Percentiles rank a stretch among this genome's conserved stretches.
These are phyloP conservation scores for Quercus engelmannii DNA, from an alignment of 306 rosid genomes.

Conservation along the genomic window DNA sequence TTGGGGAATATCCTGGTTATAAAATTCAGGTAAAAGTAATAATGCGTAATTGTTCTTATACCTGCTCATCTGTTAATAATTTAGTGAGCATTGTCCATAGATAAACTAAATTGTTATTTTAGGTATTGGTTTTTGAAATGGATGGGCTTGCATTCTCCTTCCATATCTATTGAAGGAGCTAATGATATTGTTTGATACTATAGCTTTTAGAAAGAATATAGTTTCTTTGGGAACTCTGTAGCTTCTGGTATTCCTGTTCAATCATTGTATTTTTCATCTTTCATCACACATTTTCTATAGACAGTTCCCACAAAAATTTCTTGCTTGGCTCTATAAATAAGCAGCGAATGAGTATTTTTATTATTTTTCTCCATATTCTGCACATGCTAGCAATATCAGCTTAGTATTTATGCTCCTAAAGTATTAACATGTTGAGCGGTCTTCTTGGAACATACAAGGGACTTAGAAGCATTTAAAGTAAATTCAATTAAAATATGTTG, in stretches of 20 bases:
- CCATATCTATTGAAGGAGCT: background rate
- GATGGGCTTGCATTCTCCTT: background rate
- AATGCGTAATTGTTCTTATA: background rate
- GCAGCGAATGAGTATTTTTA: background rate
- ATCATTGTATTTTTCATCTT: background rate
- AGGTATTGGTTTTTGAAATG: background rate
- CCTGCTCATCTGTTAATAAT: background rate
- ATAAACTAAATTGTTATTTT: background rate
- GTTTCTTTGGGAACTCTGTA: background rate
- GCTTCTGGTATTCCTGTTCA: background rate
- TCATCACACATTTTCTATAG: background rate
- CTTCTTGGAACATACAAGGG: background rate
- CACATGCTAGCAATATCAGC: background rate
- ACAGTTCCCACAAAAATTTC: background rate
- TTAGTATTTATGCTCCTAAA: background rate
- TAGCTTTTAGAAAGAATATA: background rate
- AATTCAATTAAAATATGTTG: background rate
- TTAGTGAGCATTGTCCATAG: background rate
- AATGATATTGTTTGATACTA: background rate
- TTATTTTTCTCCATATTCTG: background rate
- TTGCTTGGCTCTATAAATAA: background rate
- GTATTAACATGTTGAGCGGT: background rate
- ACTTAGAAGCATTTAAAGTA: background rate
- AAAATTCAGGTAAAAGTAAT: slow-evolving; percentile 56
- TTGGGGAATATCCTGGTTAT: slow-evolving; percentile 55